Evolutionary conservation across 1,139 yeast genomes (phyloP), one percentile per base, ranked within the genome.

Genomic region (Debaryomyces psychrophilus): DNA sequence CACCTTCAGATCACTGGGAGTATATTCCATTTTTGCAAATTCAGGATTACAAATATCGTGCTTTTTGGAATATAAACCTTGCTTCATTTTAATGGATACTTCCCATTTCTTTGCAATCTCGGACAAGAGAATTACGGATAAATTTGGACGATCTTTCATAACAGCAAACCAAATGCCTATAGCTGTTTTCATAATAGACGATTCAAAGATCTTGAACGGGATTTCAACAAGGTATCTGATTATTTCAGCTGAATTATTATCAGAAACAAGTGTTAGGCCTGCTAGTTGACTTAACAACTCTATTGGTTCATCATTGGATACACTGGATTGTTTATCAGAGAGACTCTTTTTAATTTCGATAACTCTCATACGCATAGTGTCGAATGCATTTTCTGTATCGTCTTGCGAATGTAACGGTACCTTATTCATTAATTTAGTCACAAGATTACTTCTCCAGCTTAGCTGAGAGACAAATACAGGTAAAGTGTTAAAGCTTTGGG

Each of bases 161-260:
- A 89, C 79, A 42, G 90, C 83, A 44, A 88, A 74, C 98, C 98
- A 93, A 37, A 86, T 77, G 9, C 84, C 80, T 17, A 85, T 81
- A 0, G 95, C 90, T 27, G 82, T 75, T 49, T 80, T 82, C 67
- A 92, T 80, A 7, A 83, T 70, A 28, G 71, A 68, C 1, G 86
- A 76, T 14, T 83, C 82, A 59, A 90, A 87, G 7, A 76, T 64
- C 26, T 69, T 65, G 65, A 90, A 90, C 1, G 97, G 97, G 22
- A 90, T 72, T 35, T 76, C 79, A 2, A 88, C 95, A 36, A 86
- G 57, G 47, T 81, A 79, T 42, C 81, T 71, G 17, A 82, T 67
- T 55, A 83, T 62, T 44, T 81, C 82, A 6, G 81, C 82, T n/a
- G 72, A 62, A 46, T 75, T 73, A 3, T 60, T 59, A 22, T 73